A percentile compares a stretch with the other conserved stretches of the same genome.
Conservation (phyloP, 192 early-diverging fungal genomes). For the Coemansia nantahalensis region DNA sequence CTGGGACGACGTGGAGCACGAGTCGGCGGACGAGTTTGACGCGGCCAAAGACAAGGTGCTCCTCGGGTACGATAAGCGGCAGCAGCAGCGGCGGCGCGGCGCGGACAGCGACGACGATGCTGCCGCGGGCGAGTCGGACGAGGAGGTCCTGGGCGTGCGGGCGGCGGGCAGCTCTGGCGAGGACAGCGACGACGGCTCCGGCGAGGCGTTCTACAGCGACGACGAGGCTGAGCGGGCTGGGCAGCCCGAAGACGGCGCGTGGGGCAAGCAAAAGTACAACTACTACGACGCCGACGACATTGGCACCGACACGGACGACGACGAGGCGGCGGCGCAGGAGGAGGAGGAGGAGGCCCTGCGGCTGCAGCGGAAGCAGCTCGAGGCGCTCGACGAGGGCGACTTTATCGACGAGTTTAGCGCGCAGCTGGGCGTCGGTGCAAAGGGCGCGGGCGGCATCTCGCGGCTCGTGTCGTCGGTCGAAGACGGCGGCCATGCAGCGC, state of each 20-base stretch:
- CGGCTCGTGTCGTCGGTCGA: slow-evolving; percentile 33
- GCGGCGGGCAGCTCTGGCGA: slow-evolving; percentile 26
- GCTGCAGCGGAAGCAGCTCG: slow-evolving; percentile 76
- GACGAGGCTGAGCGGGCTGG: slow-evolving; percentile 17
- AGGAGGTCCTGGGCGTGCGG: slow-evolving; percentile 73
- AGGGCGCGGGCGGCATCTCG: slow-evolving; percentile 6
- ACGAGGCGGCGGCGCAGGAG: slow-evolving; percentile 61
- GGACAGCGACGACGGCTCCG: slow-evolving; percentile 50
- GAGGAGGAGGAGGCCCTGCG: slow-evolving; percentile 88
- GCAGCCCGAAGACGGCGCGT: slow-evolving; percentile 60
- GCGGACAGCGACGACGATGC: slow-evolving; percentile 43
- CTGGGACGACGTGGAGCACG: slow-evolving; percentile 72
- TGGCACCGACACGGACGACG: slow-evolving; percentile 70
- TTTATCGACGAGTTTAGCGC: slow-evolving; percentile 72
- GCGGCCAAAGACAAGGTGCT: slow-evolving; percentile 58
- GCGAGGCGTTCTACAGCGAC: slow-evolving; percentile 17
- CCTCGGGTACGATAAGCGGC: slow-evolving; percentile 29
- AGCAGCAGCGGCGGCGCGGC: slow-evolving; percentile 5
- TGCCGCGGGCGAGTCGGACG: slow-evolving; percentile 55
- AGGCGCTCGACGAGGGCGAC: slow-evolving; percentile 81
- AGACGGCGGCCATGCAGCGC: slow-evolving; percentile 19
- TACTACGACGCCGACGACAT: slow-evolving; percentile 88
- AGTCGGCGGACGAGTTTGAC: slow-evolving; percentile 73
- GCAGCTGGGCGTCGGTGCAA: slow-evolving; percentile 44
- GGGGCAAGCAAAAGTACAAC: slow-evolving; percentile 73